Evolutionary conservation across 1,139 yeast species (phyloP), one percentile per base, ranked within the genome.

Genomic region (Yamadazyma conglobata): DNA sequence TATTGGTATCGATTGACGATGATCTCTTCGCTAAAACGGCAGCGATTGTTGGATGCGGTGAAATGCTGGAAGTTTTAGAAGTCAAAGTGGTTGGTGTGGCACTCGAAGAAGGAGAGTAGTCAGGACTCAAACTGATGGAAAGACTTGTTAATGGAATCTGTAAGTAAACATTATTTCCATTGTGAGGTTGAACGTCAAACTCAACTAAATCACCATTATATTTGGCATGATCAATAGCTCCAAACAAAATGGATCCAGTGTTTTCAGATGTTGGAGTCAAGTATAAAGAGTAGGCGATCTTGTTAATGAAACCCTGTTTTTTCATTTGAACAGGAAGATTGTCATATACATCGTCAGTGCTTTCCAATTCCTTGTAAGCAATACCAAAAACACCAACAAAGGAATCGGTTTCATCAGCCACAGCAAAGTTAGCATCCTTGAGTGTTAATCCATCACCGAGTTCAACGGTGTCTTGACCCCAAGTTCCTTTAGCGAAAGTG

Each of bases 311-410:
- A 1, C 82, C 82, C 30, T 67, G 64, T 29, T 56, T 50, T 43
- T 59, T 64, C 58, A 84, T 57, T 38, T 72, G 71, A 28, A 64
- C 35, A 2, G 91, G 91, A 23, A 43, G 36, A 24, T 44, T 44
- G 24, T 44, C 46, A 25, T 44, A 44, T 7, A 19, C 15, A 7
- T 25, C 21, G 3, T 23, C 18, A 16, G 47, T 36, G 41, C 42
- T 42, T 39, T 39, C 53, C 22, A 35, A 43, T 33, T 35, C 38
- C 15, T 56, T 52, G 25, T 46, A 64, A 10, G 83, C 83, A 37
- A 79, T 72, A 20, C 86, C 87, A 28, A 78, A 55, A 16, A 79
- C 81, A 31, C 82, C 82, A 33, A 67, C 66, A 5, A 66, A 52
- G 9, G 80, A 70, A 44, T 71, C 70, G 4, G 81, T 58, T 21